Percentiles rank a stretch among this genome's conserved stretches.
Conservation (phyloP, 1,284 basidiomycete genomes). For the Dichomitus squalens region DNA sequence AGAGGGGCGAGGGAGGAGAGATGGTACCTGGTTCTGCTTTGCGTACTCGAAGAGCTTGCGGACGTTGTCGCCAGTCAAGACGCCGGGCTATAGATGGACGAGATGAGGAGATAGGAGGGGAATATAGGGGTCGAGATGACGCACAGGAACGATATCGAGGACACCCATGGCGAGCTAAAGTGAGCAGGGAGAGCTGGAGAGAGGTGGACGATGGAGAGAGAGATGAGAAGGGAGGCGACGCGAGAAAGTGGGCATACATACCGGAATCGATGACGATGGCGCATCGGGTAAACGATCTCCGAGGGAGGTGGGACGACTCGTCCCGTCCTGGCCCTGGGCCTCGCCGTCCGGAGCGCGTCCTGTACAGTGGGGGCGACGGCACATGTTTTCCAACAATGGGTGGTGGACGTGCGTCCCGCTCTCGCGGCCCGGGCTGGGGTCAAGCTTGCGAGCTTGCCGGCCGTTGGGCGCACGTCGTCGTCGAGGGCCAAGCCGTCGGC, state of each 20-base stretch:
- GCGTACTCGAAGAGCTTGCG: slow-evolving; percentile 90
- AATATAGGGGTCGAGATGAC: slow-evolving; percentile 33
- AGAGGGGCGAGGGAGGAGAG: neutral
- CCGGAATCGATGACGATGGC: slow-evolving; percentile 16
- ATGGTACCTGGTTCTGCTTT: slow-evolving; percentile 71
- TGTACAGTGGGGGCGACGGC: too few relatives aligned
- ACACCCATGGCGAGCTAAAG: slow-evolving; percentile 53
- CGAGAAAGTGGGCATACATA: neutral
- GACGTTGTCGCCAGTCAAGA: slow-evolving; percentile 86
- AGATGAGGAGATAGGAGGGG: slow-evolving; percentile 4
- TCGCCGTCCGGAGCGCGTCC: neutral
- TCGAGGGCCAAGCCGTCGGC: too few relatives aligned
- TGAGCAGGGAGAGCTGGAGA: slow-evolving; percentile 13
- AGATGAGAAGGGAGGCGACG: slow-evolving; percentile 2
- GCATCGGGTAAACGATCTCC: slow-evolving; percentile 10
- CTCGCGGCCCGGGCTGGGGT: too few relatives aligned
- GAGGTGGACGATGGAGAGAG: slow-evolving; percentile 12
- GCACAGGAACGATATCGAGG: slow-evolving; percentile 71
- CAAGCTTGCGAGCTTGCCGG: too few relatives aligned
- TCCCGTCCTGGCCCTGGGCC: neutral
- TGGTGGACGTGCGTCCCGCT: too few relatives aligned
- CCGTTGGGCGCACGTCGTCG: too few relatives aligned
- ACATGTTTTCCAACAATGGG: too few relatives aligned
- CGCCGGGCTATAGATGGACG: slow-evolving; percentile 63
- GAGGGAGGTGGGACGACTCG: neutral